Evolutionary conservation across 495 filamentous ascomycete species (phyloP), one percentile per base, ranked within the genome.

Genomic region (Cercophora sp.): DNA sequence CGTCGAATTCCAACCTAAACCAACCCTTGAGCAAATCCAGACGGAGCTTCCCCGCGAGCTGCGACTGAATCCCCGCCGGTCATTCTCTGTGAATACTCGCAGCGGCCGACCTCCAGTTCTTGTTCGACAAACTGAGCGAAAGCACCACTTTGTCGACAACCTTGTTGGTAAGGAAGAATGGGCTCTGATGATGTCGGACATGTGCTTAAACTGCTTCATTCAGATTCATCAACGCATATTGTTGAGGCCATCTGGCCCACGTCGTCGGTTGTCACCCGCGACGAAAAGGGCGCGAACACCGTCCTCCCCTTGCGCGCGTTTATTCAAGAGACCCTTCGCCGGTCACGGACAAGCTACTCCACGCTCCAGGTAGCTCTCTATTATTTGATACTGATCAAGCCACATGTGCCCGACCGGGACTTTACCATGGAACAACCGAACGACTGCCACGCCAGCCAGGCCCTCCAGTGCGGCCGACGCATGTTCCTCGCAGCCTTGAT

Each of bases 221-320:
- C 83, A 98, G 93, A 96, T 79, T 91, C 91, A 61, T 91, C 92
- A 41, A 91, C 93, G 36, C 89, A 96, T 70, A 96, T 96, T 70
- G 92, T 98, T 26, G 91, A 96, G 70, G 88, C 83, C 24, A 96
- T 98, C 59, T 98, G 93, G 93, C 92, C 94, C n/a, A 73, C 84
- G 2, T 86, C 86, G 11, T 82, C 78, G 43, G 76, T 82, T 20
- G 72, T 77, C 24, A 77, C 78, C 55, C 76, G 81, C 54, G 75
- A 71, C 42, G 81, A 84, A 29, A 61, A 70, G 52, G 78, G 81
- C 11, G 73, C 68, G 46, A 79, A 85, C 59, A 85, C 85, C 15
- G 88, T 96, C 48, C 77, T 98, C 55, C 91, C 92, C 51, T 78
- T 98, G 54, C 86, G 92, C 52, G 91, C 86, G 29, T 98, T 96